Evolutionary conservation across 1,284 basidiomycete genomes (phyloP), one percentile per base, ranked within the genome.

Genomic region (Ceratobasidium sp.): DNA sequence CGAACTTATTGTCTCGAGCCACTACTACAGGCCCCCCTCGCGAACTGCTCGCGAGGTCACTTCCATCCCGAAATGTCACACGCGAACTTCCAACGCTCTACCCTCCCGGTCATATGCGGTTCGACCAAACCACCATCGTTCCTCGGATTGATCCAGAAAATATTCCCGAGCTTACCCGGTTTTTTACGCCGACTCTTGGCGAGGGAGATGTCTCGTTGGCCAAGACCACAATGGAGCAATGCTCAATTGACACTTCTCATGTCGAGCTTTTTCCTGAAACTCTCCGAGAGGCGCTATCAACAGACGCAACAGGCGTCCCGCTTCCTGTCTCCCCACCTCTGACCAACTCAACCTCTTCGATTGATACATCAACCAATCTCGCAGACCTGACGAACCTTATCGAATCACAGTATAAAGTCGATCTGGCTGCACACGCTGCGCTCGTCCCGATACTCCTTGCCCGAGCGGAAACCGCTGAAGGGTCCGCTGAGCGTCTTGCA

Each of bases 401-500:
- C 74, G 64, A 76, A 33, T 33, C 74, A 5, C 74, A 76, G 48
- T 76, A 76, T 52, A 76, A 76, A 44, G 74, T 64, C 40, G 74
- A 76, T 23, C 74, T 76, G 6, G 74, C 74, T 54, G 74, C 74
- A 17, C 70, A 74, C 48, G 61, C 48, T 10, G 62, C 73, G 23
- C 48, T 65, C 33, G 61, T 75, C 28, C 73, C 73, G 4, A 23
- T 75, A 15, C 73, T 65, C 23, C 61, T 75, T 50, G 26, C 61
- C 1, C 74, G 74, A 28, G 74, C 74, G 64, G 74, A 76, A 28
- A 38, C 64, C 10, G 74, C 74, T 9, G 74, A 76, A 46, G 52
- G 42, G 10, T 67, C 52, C n/a, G 74, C 74, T 28, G 38, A 54
- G 4, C 50, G 74, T 9, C 28, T 76, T 10, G 52, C 74, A 3